Conservation (phyloP, 441 rosid genomes). For the Brassica hybrid region DNA sequence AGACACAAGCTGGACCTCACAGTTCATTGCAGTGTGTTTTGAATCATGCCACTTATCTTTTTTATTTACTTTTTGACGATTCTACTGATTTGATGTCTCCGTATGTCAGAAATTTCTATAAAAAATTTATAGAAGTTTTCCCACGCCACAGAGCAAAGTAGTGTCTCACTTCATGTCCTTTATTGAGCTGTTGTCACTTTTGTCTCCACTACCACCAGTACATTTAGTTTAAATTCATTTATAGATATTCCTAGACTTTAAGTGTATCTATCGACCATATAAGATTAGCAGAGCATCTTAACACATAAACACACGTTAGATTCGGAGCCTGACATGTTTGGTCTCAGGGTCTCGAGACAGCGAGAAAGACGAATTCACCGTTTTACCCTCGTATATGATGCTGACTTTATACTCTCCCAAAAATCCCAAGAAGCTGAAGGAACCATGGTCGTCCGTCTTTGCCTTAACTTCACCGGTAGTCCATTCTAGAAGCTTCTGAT, state of each 20-base stretch:
- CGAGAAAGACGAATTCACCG: constrained; percentile 57
- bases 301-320: constrained; percentile 8
- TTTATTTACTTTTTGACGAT: constrained; percentile 1
- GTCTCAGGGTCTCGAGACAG: constrained; percentile 56
- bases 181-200: constrained; percentile 21
- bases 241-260: neutral
- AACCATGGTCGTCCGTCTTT: constrained; percentile 58
- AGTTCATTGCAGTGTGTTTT: constrained; percentile 3
- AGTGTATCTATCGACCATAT: neutral
- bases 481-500: constrained; percentile 67
- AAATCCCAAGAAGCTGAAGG: constrained; percentile 68
- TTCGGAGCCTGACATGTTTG: constrained; percentile 59
- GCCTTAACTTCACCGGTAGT: constrained; percentile 47
- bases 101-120: neutral
- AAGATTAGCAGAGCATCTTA: neutral
- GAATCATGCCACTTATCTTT: constrained; percentile 28
- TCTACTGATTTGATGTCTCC: constrained; percentile 28
- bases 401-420: constrained; percentile 63
- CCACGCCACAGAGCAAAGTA: constrained; percentile 29
- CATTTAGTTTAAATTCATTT: neutral
- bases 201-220: constrained; percentile 21
- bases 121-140: neutral
- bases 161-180: constrained; percentile 15
- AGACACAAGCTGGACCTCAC: constrained; percentile 21
- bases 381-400: constrained; percentile 39